Base-by-base conservation (phyloP, 768 basidiomycete species). In the Trametes punicea region DNA sequence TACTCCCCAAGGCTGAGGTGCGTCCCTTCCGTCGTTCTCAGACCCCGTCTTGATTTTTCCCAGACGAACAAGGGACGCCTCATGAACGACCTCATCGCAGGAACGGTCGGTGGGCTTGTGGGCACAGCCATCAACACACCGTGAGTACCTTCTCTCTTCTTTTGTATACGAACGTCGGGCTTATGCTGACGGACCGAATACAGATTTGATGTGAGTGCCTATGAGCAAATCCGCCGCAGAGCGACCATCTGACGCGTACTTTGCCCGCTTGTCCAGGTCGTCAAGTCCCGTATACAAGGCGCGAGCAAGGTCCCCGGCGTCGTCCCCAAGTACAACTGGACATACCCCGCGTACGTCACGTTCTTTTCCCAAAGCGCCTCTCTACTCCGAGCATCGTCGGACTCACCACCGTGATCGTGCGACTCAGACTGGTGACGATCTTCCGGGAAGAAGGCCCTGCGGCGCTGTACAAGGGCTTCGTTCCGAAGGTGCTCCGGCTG, bases 211-310 rank as follows among this genome's bases (percentile, higher is more conserved):
- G 81, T 82, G 51, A 33, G 71, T 64, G 26, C 40, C 18, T 21
- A 23, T 6, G 4, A 23, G 23, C 10, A 6, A 2, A 6, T 30
- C 0, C 18, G 13, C 9, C 18, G 9, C 21, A 38, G 30, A 6
- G 26, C 6, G 10, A n/a, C 29, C 20, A 20, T 13, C 18, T 40
- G 26, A 44, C 25, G 23, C n/a, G n/a, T 11, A 4, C 20, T 36
- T 21, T 30, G 40, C 49, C 25, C n/a, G 29, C 46, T 26, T 23
- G 25, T 46, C 18, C 61, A 96, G 88, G 94, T 98, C 60, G 90
- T 97, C 58, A 98, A 98, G 73, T 94, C 93, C 15, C 88, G 96
- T 42, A 94, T 98, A 34, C 97, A 99, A 74, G 85, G 89, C 40
- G 72, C 81, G 18, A 74, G 75, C 38, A 82, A 78, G 60, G 65